Evolutionary conservation across 139 green algal genomes (phyloP), one percentile per base, ranked within the genome.

Genomic region (Tetratostichococcus sp.): DNA sequence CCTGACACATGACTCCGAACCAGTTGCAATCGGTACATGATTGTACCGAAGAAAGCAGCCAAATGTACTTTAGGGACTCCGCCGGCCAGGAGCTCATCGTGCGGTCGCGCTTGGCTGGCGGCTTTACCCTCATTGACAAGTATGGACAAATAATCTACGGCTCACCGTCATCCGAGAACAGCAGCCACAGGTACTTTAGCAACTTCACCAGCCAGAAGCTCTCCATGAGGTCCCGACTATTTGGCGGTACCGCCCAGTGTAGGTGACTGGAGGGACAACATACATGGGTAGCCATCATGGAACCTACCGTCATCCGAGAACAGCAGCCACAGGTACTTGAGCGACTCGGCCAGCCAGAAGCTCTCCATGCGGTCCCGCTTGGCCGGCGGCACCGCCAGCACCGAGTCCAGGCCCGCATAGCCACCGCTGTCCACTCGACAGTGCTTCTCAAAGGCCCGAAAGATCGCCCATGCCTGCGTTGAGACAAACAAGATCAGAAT

Each of bases 241-340:
- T 67, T 0, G 11, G 25, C 1, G 86, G 85, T 26, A 87, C 87
- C 34, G 92, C 78, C 17, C 39, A n/a, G n/a, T n/a, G n/a, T n/a
- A n/a, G n/a, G n/a, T n/a, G n/a, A n/a, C n/a, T n/a, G n/a, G n/a
- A n/a, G n/a, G n/a, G n/a, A n/a, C n/a, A n/a, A n/a, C n/a, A n/a
- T n/a, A n/a, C n/a, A n/a, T n/a, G n/a, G n/a, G n/a, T n/a, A n/a
- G n/a, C n/a, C n/a, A n/a, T n/a, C n/a, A n/a, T n/a, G n/a, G n/a
- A n/a, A n/a, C 50, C 17, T 17, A 62, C 50, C 50, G 50, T 62
- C 84, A 34, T 92, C 90, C 0, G 72, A 82, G 70, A 96, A 94
- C 22, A 93, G 78, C 33, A 97, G 82, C 74, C 86, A 92, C 19
- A 97, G 83, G 78, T 97, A 97, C 80, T 97, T 97, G 19, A 97